A percentile compares a stretch with the other conserved stretches of the same genome.
phyloP scores from a whole-genome alignment of 2,329 filamentous ascomycete species.

The Septoria linicola region DNA sequence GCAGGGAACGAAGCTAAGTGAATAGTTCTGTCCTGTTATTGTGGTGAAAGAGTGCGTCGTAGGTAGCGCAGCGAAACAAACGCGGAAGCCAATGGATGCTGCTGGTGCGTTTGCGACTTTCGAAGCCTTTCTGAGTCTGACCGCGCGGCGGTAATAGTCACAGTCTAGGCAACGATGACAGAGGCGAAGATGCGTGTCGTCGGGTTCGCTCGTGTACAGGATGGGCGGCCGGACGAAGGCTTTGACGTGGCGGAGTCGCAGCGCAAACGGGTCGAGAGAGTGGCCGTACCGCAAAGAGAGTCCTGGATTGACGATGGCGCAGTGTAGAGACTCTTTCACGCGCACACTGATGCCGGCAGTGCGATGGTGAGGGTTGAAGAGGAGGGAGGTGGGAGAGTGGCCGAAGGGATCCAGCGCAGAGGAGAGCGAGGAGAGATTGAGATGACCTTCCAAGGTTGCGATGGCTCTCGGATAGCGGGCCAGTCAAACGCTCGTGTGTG shows the following conservation, averaged over 20 bases:
- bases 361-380: constrained; percentile 5
- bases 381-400: not conserved
- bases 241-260: constrained; percentile 21
- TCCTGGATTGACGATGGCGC: not conserved
- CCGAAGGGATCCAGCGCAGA: not conserved
- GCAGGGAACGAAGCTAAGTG: constrained; percentile 35
- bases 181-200: constrained; percentile 9
- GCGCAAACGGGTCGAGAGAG: not conserved
- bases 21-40: constrained; percentile 35
- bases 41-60: constrained; percentile 18
- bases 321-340: constrained; percentile 7
- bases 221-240: constrained; percentile 11
- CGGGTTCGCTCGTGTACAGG: constrained; percentile 11
- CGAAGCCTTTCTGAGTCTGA: constrained; percentile 1
- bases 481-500: too few relatives aligned
- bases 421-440: constrained; percentile 1
- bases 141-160: constrained; percentile 1
- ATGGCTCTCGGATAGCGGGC: too few relatives aligned
- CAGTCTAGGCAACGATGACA: constrained; percentile 1
- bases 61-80: constrained; percentile 12
- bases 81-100: constrained; percentile 10
- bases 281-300: not conserved
- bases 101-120: not conserved
- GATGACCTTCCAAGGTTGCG: constrained; percentile 2
- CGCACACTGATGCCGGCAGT: constrained; percentile 20